phyloP scores from a whole-genome alignment of 305 asterid genomes.

The Fraxinus sp. region DNA sequence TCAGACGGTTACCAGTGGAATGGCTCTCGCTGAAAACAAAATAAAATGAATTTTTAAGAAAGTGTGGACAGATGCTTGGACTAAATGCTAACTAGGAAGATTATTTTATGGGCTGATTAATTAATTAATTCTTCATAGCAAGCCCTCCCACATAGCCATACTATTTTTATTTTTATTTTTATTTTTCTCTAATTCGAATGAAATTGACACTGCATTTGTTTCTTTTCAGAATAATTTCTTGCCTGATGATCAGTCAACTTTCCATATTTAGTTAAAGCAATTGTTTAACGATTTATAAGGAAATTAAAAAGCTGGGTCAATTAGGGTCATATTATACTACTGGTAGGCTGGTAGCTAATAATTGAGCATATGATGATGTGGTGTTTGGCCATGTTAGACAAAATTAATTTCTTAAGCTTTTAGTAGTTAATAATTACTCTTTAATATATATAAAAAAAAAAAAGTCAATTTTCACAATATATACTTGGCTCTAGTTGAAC shows the following conservation, averaged over 20 bases:
- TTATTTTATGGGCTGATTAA: constrained; percentile 19
- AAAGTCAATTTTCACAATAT: background rate
- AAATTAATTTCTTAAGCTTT: background rate
- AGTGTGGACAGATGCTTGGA: constrained; percentile 37
- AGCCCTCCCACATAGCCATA: background rate
- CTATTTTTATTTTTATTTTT: background rate
- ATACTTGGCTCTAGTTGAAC: background rate
- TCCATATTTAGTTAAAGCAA: background rate
- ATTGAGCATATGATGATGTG: background rate
- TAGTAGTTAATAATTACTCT: background rate
- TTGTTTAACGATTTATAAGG: background rate
- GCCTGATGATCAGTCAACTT: constrained; percentile 25
- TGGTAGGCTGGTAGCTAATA: background rate
- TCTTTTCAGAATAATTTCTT: constrained; percentile 27
- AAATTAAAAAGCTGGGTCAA: background rate
- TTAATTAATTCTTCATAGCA: background rate
- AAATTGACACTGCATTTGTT: background rate
- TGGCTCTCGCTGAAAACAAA: background rate
- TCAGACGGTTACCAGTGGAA: background rate
- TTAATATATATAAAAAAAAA: background rate
- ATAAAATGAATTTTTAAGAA: constrained; percentile 4
- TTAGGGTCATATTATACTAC: background rate
- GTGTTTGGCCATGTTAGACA: background rate
- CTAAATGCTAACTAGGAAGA: constrained; percentile 5
- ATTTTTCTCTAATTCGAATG: background rate